Evolutionary conservation across 192 early-diverging fungal genomes (phyloP).

Genomic region (Phlyctochytrium arcticum): DNA sequence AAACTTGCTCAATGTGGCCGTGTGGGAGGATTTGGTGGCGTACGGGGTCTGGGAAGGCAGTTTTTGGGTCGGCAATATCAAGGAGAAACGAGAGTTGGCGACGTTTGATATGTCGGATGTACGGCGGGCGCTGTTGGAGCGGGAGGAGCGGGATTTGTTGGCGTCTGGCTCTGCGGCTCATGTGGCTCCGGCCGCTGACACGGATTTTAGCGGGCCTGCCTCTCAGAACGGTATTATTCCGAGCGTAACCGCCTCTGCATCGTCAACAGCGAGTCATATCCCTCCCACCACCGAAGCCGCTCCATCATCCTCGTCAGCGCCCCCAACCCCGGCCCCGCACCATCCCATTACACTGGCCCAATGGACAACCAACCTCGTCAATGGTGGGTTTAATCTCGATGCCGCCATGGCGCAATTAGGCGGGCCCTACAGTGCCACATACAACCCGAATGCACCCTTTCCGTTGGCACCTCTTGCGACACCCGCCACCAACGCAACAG

Average conservation of each 20-base stretch:
- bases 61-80: slow-evolving; percentile 20
- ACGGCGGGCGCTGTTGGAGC: background rate
- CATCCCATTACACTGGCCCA: no score
- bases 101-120: background rate
- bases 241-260: background rate
- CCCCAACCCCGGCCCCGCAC: background rate
- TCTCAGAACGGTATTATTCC: background rate
- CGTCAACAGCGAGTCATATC: background rate
- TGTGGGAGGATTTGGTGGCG: slow-evolving; percentile 35
- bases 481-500: background rate
- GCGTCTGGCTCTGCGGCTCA: no score
- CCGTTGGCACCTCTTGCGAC: no score
- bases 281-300: background rate
- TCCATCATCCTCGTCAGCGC: background rate
- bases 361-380: background rate
- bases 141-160: no score
- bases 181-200: no score
- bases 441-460: no score
- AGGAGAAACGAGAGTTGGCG: slow-evolving; percentile 11
- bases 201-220: no score
- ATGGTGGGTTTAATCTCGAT: no score
- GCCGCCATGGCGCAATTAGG: background rate
- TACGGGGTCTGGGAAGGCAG: slow-evolving; percentile 30
- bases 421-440: background rate
- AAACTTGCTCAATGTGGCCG: slow-evolving; percentile 29